phyloP scores from a whole-genome alignment of 73 alveolate species.

The Breviolum minutum region DNA sequence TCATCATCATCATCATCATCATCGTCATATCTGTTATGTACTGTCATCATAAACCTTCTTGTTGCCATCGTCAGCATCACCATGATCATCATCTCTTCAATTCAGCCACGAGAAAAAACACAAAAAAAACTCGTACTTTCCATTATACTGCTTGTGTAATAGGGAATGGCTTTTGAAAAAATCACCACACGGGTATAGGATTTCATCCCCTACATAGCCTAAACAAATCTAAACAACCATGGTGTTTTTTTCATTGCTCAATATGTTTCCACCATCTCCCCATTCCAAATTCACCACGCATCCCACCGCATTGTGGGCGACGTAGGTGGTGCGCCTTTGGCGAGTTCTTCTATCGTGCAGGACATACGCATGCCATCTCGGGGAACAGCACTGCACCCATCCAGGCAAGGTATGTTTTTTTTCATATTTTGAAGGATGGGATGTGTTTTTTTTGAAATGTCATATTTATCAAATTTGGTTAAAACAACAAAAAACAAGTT shows the following conservation, averaged over 20 bases:
- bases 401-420: neutral
- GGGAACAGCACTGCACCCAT: neutral
- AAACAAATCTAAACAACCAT: too few species aligned
- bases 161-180: too few species aligned
- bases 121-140: too few species aligned
- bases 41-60: neutral
- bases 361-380: constrained; percentile 11
- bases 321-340: constrained; percentile 14
- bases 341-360: constrained; percentile 37
- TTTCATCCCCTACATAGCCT: too few species aligned
- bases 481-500: too few species aligned
- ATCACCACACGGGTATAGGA: too few species aligned
- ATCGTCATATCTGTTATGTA: neutral
- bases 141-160: too few species aligned
- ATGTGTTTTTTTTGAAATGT: too few species aligned
- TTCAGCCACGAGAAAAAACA: too few species aligned
- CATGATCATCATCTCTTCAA: neutral
- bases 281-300: neutral
- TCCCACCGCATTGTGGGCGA: too few species aligned
- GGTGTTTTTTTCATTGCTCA: neutral
- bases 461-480: too few species aligned
- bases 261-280: neutral
- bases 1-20: neutral
- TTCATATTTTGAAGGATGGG: too few species aligned
- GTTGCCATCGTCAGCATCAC: neutral